These are phyloP conservation scores for Kentomonas sorsogonicus DNA, from an alignment of 208 protist species.

Conservation along the genomic window DNA sequence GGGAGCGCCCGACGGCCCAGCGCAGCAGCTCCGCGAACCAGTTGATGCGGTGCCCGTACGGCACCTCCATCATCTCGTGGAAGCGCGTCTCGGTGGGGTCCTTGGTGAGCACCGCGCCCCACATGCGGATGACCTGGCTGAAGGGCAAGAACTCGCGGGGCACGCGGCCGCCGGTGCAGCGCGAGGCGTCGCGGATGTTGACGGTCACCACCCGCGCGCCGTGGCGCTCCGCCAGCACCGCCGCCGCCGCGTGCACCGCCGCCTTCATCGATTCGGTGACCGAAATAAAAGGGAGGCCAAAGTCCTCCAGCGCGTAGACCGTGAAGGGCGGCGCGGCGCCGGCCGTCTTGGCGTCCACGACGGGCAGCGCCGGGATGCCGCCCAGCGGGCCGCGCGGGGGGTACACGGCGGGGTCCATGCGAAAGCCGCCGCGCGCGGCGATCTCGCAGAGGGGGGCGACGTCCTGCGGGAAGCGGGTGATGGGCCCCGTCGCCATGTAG, in stretches of 20 bases:
- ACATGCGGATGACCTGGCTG: slow-evolving; percentile 56
- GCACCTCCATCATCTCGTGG: slow-evolving; percentile 51
- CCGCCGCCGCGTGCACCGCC: slow-evolving; percentile 50
- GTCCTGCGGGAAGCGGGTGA: slow-evolving; percentile 82
- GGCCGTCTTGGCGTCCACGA: background rate
- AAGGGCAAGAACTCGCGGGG: slow-evolving; percentile 54
- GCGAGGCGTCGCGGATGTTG: slow-evolving; percentile 53
- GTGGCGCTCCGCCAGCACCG: slow-evolving; percentile 41
- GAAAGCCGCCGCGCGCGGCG: slow-evolving; percentile 72
- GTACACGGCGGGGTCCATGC: slow-evolving; percentile 47
- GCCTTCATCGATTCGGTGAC: slow-evolving; percentile 47
- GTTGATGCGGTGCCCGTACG: slow-evolving; percentile 28
- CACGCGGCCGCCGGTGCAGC: slow-evolving; percentile 54
- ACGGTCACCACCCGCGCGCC: slow-evolving; percentile 66
- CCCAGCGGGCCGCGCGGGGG: slow-evolving; percentile 57
- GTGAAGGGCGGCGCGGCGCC: slow-evolving; percentile 23
- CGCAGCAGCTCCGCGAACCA: slow-evolving; percentile 48
- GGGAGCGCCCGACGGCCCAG: slow-evolving; percentile 58
- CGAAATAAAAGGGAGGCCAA: slow-evolving; percentile 43
- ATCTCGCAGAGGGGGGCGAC: slow-evolving; percentile 66
- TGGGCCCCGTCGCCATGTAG: slow-evolving; percentile 82
- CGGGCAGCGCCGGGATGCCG: slow-evolving; percentile 31
- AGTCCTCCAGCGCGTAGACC: slow-evolving; percentile 82
- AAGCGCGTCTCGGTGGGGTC: slow-evolving; percentile 67
- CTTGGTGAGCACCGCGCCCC: slow-evolving; percentile 47